phyloP scores from a whole-genome alignment of 2,329 filamentous ascomycete species.

The Paraphoma chrysanthemicola region DNA sequence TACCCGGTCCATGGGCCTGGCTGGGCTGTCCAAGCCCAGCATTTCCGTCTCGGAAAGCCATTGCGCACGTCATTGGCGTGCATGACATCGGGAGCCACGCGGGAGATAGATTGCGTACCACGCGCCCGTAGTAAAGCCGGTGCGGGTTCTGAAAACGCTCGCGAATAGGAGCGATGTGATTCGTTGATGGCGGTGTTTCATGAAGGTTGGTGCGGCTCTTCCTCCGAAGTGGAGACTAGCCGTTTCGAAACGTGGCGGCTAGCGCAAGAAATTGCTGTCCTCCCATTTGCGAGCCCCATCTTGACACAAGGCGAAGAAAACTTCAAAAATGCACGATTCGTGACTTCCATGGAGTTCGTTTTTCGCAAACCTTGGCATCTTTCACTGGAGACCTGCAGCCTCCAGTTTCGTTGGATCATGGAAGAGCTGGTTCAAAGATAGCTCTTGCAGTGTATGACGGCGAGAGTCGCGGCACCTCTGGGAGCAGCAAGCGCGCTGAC shows the following conservation, averaged over 20 bases:
- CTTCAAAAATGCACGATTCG: too few relatives aligned
- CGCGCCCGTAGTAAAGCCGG: slow-evolving; percentile 17
- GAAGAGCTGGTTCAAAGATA: too few relatives aligned
- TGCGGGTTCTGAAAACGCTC: slow-evolving; percentile 8
- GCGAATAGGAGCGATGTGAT: slow-evolving; percentile 10
- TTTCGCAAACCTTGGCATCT: too few relatives aligned
- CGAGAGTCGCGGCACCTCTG: too few relatives aligned
- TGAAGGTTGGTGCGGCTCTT: slow-evolving; percentile 4
- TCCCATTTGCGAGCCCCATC: slow-evolving; percentile 1
- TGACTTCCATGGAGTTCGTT: too few relatives aligned
- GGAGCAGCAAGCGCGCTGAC: too few relatives aligned
- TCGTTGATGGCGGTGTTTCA: slow-evolving; percentile 19
- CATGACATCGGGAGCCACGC: slow-evolving; percentile 20
- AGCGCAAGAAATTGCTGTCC: slow-evolving; percentile 3
- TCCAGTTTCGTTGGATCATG: too few relatives aligned
- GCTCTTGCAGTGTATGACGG: too few relatives aligned
- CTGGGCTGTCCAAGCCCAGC: slow-evolving; percentile 15
- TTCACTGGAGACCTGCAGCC: too few relatives aligned
- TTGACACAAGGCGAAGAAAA: neutral
- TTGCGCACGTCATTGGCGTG: slow-evolving; percentile 7
- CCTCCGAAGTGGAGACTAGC: slow-evolving; percentile 7
- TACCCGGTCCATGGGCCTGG: slow-evolving; percentile 16
- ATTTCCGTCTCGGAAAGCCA: slow-evolving; percentile 8
- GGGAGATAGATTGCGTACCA: slow-evolving; percentile 33
- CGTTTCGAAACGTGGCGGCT: slow-evolving; percentile 25